Evolutionary conservation across 352 stramenopile genomes (phyloP).

Genomic region (Globisporangium irregulare): DNA sequence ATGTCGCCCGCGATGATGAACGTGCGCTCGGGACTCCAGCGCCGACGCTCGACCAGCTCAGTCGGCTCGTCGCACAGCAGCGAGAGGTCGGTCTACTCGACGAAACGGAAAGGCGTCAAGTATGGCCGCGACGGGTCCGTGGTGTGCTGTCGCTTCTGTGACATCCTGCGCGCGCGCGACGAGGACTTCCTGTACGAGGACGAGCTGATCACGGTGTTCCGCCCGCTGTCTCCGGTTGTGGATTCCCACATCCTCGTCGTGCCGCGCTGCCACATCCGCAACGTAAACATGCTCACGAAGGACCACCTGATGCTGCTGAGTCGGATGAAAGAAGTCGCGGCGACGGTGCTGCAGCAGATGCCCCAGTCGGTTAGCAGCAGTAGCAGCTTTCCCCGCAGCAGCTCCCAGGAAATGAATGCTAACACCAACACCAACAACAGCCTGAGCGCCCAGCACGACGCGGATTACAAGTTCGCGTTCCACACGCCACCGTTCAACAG

Average conservation of each 20-base stretch:
- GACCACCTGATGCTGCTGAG: constrained; percentile 57
- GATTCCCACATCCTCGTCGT: constrained; percentile 81
- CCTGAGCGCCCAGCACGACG: constrained; percentile 15
- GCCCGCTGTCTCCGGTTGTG: constrained; percentile 61
- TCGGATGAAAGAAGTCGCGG: constrained; percentile 68
- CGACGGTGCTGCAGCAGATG: constrained; percentile 35
- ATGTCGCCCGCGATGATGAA: constrained; percentile 12
- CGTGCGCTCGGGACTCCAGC: constrained; percentile 7
- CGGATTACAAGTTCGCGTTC: constrained; percentile 77
- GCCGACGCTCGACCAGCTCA: constrained; percentile 16
- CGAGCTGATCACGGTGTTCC: constrained; percentile 72
- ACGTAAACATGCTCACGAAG: constrained; percentile 75
- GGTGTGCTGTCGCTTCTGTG: constrained; percentile 78
- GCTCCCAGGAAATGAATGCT: constrained; percentile 3
- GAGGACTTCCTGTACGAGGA: constrained; percentile 84
- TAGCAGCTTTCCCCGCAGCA: not conserved
- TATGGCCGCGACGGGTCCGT: constrained; percentile 62
- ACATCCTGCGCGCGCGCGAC: constrained; percentile 62
- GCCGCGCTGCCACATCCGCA: constrained; percentile 78
- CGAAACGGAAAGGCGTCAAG: constrained; percentile 69
- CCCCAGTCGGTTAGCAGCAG: not conserved
- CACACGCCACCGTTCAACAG: constrained; percentile 87
- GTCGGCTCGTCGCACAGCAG: constrained; percentile 20
- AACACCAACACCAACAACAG: constrained; percentile 12
- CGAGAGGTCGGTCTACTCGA: constrained; percentile 36